These are phyloP conservation scores for Xylaria curta DNA, from an alignment of 495 filamentous ascomycete species.

Conservation along the genomic window DNA sequence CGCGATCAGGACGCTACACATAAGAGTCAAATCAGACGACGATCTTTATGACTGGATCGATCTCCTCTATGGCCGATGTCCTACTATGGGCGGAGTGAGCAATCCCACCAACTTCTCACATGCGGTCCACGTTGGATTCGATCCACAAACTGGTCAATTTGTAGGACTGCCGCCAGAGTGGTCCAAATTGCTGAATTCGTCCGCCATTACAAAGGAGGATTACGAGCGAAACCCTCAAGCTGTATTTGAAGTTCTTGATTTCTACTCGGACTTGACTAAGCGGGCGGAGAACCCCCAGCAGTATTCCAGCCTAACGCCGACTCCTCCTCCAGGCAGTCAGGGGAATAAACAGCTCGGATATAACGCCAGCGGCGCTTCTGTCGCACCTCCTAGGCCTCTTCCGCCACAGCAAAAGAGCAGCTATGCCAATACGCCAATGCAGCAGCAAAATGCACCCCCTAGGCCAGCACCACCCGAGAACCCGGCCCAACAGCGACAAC, in stretches of 20 bases:
- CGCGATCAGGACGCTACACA: constrained; percentile 77
- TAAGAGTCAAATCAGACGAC: constrained; percentile 90
- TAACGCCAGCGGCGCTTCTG: constrained; percentile 63
- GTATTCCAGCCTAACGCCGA: constrained; percentile 73
- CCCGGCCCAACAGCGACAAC: constrained; percentile 48
- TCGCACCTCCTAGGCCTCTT: constrained; percentile 80
- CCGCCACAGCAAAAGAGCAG: constrained; percentile 58
- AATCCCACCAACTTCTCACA: constrained; percentile 98
- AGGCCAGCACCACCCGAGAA: constrained; percentile 50
- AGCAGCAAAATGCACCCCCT: constrained; percentile 39
- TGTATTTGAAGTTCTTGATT: constrained; percentile 95
- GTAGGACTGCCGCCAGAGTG: constrained; percentile 93
- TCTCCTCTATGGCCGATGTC: constrained; percentile 92
- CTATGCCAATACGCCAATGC: constrained; percentile 46
- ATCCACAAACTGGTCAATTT: constrained; percentile 90
- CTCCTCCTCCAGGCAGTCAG: constrained; percentile 63
- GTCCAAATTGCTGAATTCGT: constrained; percentile 92
- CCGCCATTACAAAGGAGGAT: constrained; percentile 96
- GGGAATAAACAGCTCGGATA: constrained; percentile 74
- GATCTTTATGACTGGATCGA: constrained; percentile 99
- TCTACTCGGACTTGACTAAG: constrained; percentile 95
- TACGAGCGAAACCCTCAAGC: constrained; percentile 98
- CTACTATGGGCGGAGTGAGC: constrained; percentile 96
- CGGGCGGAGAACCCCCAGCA: constrained; percentile 79
- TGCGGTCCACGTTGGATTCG: constrained; percentile 96